A percentile compares a stretch with the other conserved stretches of the same genome.
These are phyloP conservation scores for Canavalia gladiata DNA, from an alignment of 306 rosid genomes.

Conservation along the genomic window DNA sequence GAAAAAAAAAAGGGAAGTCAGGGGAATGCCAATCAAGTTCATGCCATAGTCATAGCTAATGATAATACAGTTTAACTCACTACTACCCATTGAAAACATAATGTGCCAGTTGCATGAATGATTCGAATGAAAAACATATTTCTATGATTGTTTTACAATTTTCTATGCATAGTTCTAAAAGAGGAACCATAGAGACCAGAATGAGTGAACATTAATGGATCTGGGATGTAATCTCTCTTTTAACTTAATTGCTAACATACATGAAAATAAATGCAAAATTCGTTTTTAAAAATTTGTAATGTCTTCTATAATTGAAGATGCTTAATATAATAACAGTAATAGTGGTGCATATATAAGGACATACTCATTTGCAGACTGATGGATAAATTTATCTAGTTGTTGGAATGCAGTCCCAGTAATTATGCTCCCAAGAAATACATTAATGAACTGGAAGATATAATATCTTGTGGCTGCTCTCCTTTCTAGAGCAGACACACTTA, in stretches of 20 bases:
- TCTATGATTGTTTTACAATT: neutral
- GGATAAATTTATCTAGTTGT: constrained; percentile 83
- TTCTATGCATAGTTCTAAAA: no score
- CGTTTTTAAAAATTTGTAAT: neutral
- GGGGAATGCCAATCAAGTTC: constrained; percentile 8
- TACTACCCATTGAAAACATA: neutral
- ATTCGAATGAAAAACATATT: neutral
- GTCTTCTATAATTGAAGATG: neutral
- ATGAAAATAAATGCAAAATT: neutral
- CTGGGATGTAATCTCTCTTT: neutral
- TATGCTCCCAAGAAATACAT: constrained; percentile 97
- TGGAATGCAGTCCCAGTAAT: constrained; percentile 97
- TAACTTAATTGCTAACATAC: neutral
- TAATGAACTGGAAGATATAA: constrained; percentile 84
- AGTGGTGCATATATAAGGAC: constrained; percentile 40
- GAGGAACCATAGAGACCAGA: neutral
- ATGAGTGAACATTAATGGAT: neutral
- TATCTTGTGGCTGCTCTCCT: constrained; percentile 90
- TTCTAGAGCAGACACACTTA: constrained; percentile 79
- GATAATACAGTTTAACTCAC: neutral
- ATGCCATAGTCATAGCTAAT: neutral
- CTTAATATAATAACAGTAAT: neutral
- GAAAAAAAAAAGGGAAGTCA: neutral
- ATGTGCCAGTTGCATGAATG: neutral
- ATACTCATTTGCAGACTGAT: constrained; percentile 92